Evolutionary conservation across 306 rosid genomes (phyloP), one percentile per base, ranked within the genome.

Genomic region (Boehmeria nivea): DNA sequence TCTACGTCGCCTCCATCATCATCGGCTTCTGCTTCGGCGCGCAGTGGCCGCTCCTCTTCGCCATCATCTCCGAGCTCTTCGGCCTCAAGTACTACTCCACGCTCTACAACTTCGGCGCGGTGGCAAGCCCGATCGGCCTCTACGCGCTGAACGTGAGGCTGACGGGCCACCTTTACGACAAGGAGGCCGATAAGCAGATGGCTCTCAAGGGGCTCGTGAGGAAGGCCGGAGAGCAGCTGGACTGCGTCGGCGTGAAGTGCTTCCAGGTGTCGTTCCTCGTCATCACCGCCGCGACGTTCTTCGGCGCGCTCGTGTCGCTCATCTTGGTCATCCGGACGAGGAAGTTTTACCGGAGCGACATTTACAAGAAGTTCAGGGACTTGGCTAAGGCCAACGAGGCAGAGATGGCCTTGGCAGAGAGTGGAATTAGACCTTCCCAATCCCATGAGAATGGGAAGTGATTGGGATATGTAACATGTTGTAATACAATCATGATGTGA

Each of bases 11-110:
- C 2, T 89, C 97, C 0, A 19, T 86, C 0, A 72, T 86, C 0
- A 86, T 79, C 10, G 97, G 97, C 6, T 81, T 86, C 16, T 71
- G 84, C 46, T 89, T 81, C 36, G 97, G 97, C 0, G 97, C 97
- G 6, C 89, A 83, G 1, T 86, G 94, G 95, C 95, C 90, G 0
- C 33, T 89, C 12, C 71, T 89, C 6, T 86, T 89, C n/a, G 81
- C 95, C 38, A 86, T 83, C 12, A 77, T 89, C 2, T 89, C 97
- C 0, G 97, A 89, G 60, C 53, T 86, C 0, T 89, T 89, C 51
- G 97, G 95, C 0, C 66, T 89, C 0, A 86, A 86, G 33, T 89
- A 89, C 47, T 89, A 86, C 38, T 65, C 97, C 0, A 89, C 97
- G n/a, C 34, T 86, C 45, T 83, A 79, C 68, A 89, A 83, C 61